These are phyloP conservation scores for Suillus variegatus DNA, from an alignment of 768 basidiomycete genomes.

Conservation along the genomic window DNA sequence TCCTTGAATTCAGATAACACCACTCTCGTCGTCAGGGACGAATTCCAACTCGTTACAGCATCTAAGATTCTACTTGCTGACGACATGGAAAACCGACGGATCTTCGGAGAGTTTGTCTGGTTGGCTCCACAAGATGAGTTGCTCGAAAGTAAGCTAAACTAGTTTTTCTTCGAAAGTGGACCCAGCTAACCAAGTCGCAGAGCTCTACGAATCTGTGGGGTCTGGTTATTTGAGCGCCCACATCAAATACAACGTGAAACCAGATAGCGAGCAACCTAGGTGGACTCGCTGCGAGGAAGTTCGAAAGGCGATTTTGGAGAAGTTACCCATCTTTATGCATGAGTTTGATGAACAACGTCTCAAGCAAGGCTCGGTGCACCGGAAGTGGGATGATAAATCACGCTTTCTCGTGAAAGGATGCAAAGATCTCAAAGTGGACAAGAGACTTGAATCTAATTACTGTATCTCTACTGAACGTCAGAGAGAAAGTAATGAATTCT, in stretches of 20 bases:
- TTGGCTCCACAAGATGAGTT: slow-evolving; percentile 84
- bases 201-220: slow-evolving; percentile 73
- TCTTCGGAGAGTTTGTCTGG: slow-evolving; percentile 71
- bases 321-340: slow-evolving; percentile 83
- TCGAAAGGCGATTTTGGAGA: slow-evolving; percentile 66
- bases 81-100: slow-evolving; percentile 71
- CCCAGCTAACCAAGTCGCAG: slow-evolving; percentile 31
- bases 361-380: slow-evolving; percentile 48
- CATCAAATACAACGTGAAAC: slow-evolving; percentile 71
- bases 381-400: slow-evolving; percentile 55
- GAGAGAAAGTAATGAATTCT: slow-evolving; percentile 33
- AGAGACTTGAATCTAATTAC: slow-evolving; percentile 53
- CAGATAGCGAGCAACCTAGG: slow-evolving; percentile 44
- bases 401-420: slow-evolving; percentile 69
- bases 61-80: slow-evolving; percentile 77
- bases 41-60: slow-evolving; percentile 66
- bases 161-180: too few relatives aligned
- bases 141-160: slow-evolving; percentile 61
- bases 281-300: slow-evolving; percentile 42
- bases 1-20: slow-evolving; percentile 34
- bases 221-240: slow-evolving; percentile 66
- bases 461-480: background rate
- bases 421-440: slow-evolving; percentile 58
- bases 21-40: slow-evolving; percentile 18
- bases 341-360: slow-evolving; percentile 67